Evolutionary conservation across 1,139 yeast species (phyloP).

Genomic region (Kodamaea derodonti): DNA sequence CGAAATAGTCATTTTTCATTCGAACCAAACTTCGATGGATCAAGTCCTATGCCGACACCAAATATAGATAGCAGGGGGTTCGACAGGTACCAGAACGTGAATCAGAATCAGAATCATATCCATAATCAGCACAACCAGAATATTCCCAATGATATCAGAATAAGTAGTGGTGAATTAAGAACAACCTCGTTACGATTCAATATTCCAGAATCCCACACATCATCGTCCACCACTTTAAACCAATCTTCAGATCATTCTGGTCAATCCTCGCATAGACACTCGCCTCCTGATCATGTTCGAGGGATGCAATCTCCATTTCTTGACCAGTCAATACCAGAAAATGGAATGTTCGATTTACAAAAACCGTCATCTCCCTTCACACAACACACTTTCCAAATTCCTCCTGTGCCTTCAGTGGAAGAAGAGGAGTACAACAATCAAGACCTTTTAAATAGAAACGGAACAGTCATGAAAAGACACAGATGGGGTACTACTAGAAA

Average conservation of each 20-base stretch:
- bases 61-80: constrained; percentile 20
- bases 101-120: too few species aligned
- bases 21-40: constrained; percentile 2
- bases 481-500: constrained; percentile 91
- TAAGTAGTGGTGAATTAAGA: too few species aligned
- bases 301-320: constrained; percentile 22
- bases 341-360: constrained; percentile 16
- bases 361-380: constrained; percentile 7
- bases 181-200: too few species aligned
- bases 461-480: constrained; percentile 57
- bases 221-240: neutral
- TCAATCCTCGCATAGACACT: neutral
- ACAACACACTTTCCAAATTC: constrained; percentile 12
- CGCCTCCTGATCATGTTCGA: neutral
- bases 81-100: too few species aligned
- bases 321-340: constrained; percentile 21
- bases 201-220: neutral
- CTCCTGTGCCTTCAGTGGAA: constrained; percentile 6
- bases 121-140: too few species aligned
- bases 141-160: too few species aligned
- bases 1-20: constrained; percentile 5
- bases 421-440: constrained; percentile 6
- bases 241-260: neutral
- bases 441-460: constrained; percentile 5
- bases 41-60: constrained; percentile 22